Evolutionary conservation across 2,329 filamentous ascomycete species (phyloP).

Genomic region (Metarhizium humberi): DNA sequence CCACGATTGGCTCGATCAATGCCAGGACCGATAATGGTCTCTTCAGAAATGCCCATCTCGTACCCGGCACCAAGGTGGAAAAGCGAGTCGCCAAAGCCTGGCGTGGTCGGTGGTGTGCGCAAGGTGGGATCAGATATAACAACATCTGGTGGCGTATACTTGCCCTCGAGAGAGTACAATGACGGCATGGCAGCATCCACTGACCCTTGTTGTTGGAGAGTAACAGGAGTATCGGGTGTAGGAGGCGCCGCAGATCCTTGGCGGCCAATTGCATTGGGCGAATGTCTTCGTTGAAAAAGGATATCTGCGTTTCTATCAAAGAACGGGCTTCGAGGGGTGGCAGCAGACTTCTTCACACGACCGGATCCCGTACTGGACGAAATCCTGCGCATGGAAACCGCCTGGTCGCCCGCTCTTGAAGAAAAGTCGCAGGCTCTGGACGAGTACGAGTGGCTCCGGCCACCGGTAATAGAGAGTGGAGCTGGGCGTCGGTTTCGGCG

Average conservation of each 20-base stretch:
- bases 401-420: constrained; percentile 32
- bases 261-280: constrained; percentile 29
- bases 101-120: constrained; percentile 45
- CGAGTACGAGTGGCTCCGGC: constrained; percentile 31
- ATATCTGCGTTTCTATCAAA: constrained; percentile 37
- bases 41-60: constrained; percentile 33
- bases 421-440: constrained; percentile 41
- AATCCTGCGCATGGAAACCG: constrained; percentile 43
- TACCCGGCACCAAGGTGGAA: constrained; percentile 30
- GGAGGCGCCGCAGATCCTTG: constrained; percentile 35
- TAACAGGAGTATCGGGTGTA: constrained; percentile 38
- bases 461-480: constrained; percentile 35
- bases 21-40: constrained; percentile 39
- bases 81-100: constrained; percentile 34
- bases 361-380: constrained; percentile 38
- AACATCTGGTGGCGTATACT: constrained; percentile 19
- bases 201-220: constrained; percentile 25
- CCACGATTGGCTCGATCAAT: constrained; percentile 35
- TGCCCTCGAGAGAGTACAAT: constrained; percentile 20
- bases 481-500: constrained; percentile 37
- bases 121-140: constrained; percentile 33
- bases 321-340: constrained; percentile 26
- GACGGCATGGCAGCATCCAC: constrained; percentile 30
- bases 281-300: constrained; percentile 32
- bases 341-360: constrained; percentile 22